Evolutionary conservation across 2,329 filamentous ascomycete species (phyloP).

Genomic region (Pseudogymnoascus sp.): DNA sequence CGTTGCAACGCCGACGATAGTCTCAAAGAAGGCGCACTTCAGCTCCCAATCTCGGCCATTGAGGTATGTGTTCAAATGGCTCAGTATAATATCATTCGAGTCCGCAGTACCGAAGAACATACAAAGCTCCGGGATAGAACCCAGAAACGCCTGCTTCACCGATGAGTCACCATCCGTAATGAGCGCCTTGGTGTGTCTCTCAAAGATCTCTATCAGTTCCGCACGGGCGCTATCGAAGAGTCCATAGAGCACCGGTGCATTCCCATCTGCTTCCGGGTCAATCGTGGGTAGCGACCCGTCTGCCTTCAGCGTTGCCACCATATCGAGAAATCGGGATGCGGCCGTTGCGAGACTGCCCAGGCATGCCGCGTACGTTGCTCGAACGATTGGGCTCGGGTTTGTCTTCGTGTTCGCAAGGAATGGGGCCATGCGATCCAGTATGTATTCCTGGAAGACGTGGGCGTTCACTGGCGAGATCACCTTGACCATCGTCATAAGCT

Average conservation of each 20-base stretch:
- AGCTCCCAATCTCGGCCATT: constrained; percentile 96
- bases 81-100: constrained; percentile 91
- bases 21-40: constrained; percentile 94
- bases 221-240: constrained; percentile 81
- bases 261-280: constrained; percentile 69
- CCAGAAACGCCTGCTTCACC: constrained; percentile 83
- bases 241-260: constrained; percentile 65
- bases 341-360: constrained; percentile 82
- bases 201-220: constrained; percentile 77
- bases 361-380: constrained; percentile 89
- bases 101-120: constrained; percentile 91
- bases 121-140: constrained; percentile 85
- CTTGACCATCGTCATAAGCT: constrained; percentile 77
- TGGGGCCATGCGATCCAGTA: constrained; percentile 55
- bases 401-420: constrained; percentile 47
- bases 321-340: constrained; percentile 77
- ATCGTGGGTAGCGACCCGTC: constrained; percentile 73
- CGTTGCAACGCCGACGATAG: constrained; percentile 83
- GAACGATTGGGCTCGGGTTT: constrained; percentile 62
- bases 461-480: constrained; percentile 77
- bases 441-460: constrained; percentile 62
- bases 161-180: constrained; percentile 80
- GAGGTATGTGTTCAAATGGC: constrained; percentile 92
- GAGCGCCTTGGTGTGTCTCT: constrained; percentile 79
- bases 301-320: constrained; percentile 79